These are phyloP conservation scores for Phytopythium cucurbitacearum DNA, from an alignment of 352 stramenopile genomes.

Conservation along the genomic window DNA sequence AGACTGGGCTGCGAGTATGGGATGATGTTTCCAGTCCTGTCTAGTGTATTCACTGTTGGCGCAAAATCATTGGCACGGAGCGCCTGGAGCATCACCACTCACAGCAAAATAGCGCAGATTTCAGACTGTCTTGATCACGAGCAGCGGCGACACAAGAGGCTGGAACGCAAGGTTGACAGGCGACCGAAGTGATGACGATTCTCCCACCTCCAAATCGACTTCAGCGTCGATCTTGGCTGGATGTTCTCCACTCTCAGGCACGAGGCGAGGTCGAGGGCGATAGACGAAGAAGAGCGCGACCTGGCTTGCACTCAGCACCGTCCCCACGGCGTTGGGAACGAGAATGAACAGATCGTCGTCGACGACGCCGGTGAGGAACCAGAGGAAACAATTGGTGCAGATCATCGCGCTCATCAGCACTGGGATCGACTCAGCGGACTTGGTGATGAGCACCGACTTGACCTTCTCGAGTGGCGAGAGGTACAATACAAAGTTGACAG, in stretches of 20 bases:
- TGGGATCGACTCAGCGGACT: constrained; percentile 19
- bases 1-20: too few species aligned
- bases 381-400: constrained; percentile 21
- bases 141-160: background rate
- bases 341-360: constrained; percentile 34
- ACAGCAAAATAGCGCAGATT: background rate
- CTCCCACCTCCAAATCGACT: background rate
- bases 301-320: constrained; percentile 14
- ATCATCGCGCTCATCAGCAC: constrained; percentile 20
- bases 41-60: too few species aligned
- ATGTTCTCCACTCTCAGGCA: background rate
- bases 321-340: constrained; percentile 18
- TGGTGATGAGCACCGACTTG: constrained; percentile 20
- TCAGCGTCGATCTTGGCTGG: background rate
- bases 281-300: constrained; percentile 24
- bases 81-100: background rate
- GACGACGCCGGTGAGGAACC: constrained; percentile 33
- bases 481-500: constrained; percentile 15
- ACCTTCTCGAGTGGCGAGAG: constrained; percentile 26
- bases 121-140: background rate
- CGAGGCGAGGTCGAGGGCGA: constrained; percentile 5
- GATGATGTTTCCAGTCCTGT: too few species aligned
- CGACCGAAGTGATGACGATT: background rate
- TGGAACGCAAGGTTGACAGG: background rate
- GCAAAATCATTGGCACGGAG: background rate